Evolutionary conservation across 441 rosid genomes (phyloP).

Genomic region (Gossypium davidsonii): DNA sequence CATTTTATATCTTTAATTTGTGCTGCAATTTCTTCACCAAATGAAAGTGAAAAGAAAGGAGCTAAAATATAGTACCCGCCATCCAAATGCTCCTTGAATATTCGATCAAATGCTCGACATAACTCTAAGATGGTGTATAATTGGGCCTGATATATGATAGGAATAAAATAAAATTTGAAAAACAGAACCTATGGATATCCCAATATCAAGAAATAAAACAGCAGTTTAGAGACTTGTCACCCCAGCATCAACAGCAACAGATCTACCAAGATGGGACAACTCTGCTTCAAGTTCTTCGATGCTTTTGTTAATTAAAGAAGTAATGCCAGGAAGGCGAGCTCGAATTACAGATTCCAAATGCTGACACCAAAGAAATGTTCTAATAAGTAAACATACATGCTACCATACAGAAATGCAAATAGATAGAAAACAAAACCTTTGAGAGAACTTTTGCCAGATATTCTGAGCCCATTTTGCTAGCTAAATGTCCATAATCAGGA

Average conservation of each 20-base stretch:
- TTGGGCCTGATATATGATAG: constrained; percentile 50
- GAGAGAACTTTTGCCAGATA: constrained; percentile 72
- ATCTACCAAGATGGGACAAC: constrained; percentile 60
- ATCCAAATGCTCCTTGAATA: constrained; percentile 89
- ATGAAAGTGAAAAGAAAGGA: constrained; percentile 1
- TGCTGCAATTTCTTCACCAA: background rate
- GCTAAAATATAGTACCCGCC: constrained; percentile 53
- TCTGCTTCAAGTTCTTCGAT: constrained; percentile 70
- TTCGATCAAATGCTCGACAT: constrained; percentile 81
- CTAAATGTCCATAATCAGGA: constrained; percentile 63
- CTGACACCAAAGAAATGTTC: constrained; percentile 29
- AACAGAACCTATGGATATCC: background rate
- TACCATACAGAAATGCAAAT: background rate
- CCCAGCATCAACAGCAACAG: constrained; percentile 82
- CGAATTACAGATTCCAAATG: constrained; percentile 65
- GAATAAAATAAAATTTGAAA: background rate
- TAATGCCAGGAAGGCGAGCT: constrained; percentile 56
- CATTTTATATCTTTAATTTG: background rate
- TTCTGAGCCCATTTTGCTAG: constrained; percentile 67
- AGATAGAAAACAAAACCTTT: constrained; percentile 28
- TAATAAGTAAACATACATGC: constrained; percentile 4
- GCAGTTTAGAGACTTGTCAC: constrained; percentile 31
- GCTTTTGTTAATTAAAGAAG: constrained; percentile 56
- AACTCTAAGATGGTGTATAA: constrained; percentile 77
- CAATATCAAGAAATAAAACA: constrained; percentile 6